phyloP scores from a whole-genome alignment of 768 basidiomycete species.

The Galerina marginata region DNA sequence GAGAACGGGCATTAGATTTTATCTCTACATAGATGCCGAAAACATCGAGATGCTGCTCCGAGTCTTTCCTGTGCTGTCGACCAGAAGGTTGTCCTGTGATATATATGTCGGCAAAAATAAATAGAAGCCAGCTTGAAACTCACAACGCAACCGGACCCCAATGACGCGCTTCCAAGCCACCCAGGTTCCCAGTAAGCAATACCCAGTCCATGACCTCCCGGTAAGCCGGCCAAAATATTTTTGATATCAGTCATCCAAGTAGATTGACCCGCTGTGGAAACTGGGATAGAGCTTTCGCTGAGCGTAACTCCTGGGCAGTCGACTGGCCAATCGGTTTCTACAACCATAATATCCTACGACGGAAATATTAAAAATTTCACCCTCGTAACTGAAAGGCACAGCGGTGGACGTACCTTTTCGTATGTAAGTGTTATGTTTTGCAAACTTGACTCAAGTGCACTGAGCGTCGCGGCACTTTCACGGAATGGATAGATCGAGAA shows the following conservation, averaged over 20 bases:
- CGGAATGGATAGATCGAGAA: conserved; percentile 75
- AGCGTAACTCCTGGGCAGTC: conserved; percentile 49
- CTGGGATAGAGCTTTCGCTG: conserved; percentile 51
- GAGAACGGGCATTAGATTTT: too few relatives aligned
- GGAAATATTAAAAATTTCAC: neutral
- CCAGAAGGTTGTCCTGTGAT: conserved; percentile 53
- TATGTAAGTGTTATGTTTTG: conserved; percentile 52
- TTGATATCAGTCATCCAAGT: conserved; percentile 58
- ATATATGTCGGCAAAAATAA: neutral
- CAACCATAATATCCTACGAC: conserved; percentile 57
- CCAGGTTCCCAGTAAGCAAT: conserved; percentile 71
- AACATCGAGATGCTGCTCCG: conserved; percentile 43
- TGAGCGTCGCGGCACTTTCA: conserved; percentile 58
- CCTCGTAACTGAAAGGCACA: neutral
- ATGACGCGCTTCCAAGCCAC: conserved; percentile 61
- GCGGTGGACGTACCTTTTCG: conserved; percentile 44
- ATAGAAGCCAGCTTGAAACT: conserved; percentile 3
- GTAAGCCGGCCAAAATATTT: conserved; percentile 48
- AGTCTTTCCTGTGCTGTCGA: conserved; percentile 48
- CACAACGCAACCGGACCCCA: conserved; percentile 49
- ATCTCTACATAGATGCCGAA: conserved; percentile 36
- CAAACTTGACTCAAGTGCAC: conserved; percentile 54
- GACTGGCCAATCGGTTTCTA: conserved; percentile 70
- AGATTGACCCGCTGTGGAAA: conserved; percentile 56
- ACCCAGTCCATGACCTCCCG: conserved; percentile 53